These are phyloP conservation scores for Bacidia gigantensis DNA, from an alignment of 495 filamentous ascomycete species.

Conservation along the genomic window DNA sequence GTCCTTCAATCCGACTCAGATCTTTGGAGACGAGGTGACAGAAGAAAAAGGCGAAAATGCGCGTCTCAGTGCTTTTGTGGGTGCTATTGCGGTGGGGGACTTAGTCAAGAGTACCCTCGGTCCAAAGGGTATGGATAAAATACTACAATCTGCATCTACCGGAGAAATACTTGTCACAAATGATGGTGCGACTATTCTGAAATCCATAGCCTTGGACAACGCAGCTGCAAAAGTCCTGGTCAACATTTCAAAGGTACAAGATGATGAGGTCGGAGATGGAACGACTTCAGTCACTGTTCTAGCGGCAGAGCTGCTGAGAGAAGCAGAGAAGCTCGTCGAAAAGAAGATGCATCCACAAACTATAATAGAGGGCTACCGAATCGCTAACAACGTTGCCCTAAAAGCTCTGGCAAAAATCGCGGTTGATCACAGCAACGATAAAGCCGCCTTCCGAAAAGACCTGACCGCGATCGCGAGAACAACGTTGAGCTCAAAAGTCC, in stretches of 20 bases:
- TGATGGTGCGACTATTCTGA: slow-evolving; percentile 95
- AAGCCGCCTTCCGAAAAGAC: slow-evolving; percentile 75
- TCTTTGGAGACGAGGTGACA: slow-evolving; percentile 92
- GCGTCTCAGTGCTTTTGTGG: slow-evolving; percentile 89
- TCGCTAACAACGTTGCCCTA: slow-evolving; percentile 82
- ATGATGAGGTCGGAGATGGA: slow-evolving; percentile 95
- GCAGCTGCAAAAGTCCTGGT: slow-evolving; percentile 94
- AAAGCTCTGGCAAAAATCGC: slow-evolving; percentile 70
- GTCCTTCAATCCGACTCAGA: slow-evolving; percentile 73
- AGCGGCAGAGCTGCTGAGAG: slow-evolving; percentile 85
- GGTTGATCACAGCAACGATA: slow-evolving; percentile 74
- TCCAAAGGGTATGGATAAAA: slow-evolving; percentile 99
- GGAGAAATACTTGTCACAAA: slow-evolving; percentile 97
- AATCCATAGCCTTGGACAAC: slow-evolving; percentile 97
- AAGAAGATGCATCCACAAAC: slow-evolving; percentile 98
- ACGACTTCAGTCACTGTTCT: slow-evolving; percentile 87
- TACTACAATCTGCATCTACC: slow-evolving; percentile 93
- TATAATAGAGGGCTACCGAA: slow-evolving; percentile 96
- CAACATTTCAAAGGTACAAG: slow-evolving; percentile 98
- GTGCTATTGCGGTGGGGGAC: slow-evolving; percentile 94
- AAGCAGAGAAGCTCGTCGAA: slow-evolving; percentile 92
- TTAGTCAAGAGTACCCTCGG: slow-evolving; percentile 93
- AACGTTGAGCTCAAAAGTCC: slow-evolving; percentile 95
- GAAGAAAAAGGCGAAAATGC: slow-evolving; percentile 99
- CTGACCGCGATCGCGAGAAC: slow-evolving; percentile 82